Evolutionary conservation across 352 stramenopile genomes (phyloP), one percentile per base, ranked within the genome.

Genomic region (Phytophthora kernoviae): DNA sequence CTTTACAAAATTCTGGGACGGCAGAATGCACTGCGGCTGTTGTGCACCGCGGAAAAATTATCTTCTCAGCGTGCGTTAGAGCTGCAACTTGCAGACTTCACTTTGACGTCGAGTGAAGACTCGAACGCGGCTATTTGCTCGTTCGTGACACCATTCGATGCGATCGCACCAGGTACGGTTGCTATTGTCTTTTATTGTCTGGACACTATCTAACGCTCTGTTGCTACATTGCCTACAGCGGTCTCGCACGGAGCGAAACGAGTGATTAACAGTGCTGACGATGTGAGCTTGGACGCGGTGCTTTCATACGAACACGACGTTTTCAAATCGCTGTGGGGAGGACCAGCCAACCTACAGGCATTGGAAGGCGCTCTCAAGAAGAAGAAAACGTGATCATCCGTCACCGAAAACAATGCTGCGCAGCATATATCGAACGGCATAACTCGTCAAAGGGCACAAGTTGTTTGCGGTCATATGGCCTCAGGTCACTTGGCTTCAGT

Each of bases 1-100:
- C 63, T 97, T 21, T 83, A 85, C 54, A 87, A 91, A 55, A 78
- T 96, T 30, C 70, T 97, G 15, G 87, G 86, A 0, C 51, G 84
- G 0, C 82, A 94, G 54, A 62, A 84, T 14, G 87, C 88, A 3
- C 63, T 96, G 8, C 68, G 79, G 7, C 37, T 97, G 44, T 64
- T 96, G 22, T 92, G 79, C 18, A 90, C 86, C 2, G 80, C 79
- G 10, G 65, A 87, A 20, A 85, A 87, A 44, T 26, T 96, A 11
- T 62, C 55, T 9, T 47, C 85, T 1, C 43, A 65, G 14, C 64
- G 75, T 12, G 84, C 85, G 1, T 33, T 85, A 9, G 68, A 66
- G 15, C 60, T 96, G 5, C 87, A 89, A 5, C 79, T 96, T 17
- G 76, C 72, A 0, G 90, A 97, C 36, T 73, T 68, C 2, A 74